phyloP scores from a whole-genome alignment of 352 stramenopile species.

The Pythium biforme region DNA sequence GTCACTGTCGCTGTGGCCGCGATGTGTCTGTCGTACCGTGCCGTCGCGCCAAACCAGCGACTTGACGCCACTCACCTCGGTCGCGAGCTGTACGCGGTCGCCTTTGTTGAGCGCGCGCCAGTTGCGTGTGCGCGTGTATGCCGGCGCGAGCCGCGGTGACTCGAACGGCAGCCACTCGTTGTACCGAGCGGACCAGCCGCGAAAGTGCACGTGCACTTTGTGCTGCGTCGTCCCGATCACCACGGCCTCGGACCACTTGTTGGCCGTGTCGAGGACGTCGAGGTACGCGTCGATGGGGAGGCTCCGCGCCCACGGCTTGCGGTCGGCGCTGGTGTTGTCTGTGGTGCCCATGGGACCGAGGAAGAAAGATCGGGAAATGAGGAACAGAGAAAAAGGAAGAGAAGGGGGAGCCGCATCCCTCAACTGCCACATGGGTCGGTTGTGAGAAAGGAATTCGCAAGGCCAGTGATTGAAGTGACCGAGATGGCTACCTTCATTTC shows the following conservation, averaged over 20 bases:
- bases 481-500: neutral
- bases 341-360: neutral
- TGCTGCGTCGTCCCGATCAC: constrained; percentile 31
- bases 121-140: constrained; percentile 79
- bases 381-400: neutral
- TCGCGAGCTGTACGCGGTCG: constrained; percentile 53
- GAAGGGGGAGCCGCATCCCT: neutral
- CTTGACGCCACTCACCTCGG: constrained; percentile 26
- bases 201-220: constrained; percentile 94
- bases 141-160: constrained; percentile 88
- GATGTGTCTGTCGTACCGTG: constrained; percentile 31
- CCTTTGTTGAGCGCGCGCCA: constrained; percentile 60
- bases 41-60: constrained; percentile 55
- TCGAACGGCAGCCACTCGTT: constrained; percentile 94
- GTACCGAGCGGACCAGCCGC: constrained; percentile 95
- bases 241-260: constrained; percentile 69
- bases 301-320: constrained; percentile 41
- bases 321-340: neutral
- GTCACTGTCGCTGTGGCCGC: constrained; percentile 1
- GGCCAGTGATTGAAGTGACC: constrained; percentile 9
- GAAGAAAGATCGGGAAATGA: neutral
- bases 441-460: constrained; percentile 5
- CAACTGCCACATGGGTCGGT: neutral
- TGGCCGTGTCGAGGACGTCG: constrained; percentile 60
- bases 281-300: constrained; percentile 51